Evolutionary conservation across 768 basidiomycete genomes (phyloP), one percentile per base, ranked within the genome.

Genomic region (Kwoniella europaea): DNA sequence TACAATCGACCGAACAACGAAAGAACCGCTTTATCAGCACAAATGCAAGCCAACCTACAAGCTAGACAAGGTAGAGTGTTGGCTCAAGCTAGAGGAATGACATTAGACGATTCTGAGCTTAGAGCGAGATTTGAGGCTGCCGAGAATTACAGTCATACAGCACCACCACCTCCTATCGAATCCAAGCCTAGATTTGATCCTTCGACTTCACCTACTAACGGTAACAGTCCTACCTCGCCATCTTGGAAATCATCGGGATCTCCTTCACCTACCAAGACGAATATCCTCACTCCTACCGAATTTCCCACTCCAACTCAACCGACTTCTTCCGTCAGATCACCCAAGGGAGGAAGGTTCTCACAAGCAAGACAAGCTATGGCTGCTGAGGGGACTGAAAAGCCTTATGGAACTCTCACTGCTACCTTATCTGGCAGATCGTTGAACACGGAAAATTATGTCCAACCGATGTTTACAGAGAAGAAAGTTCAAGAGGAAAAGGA

Each of bases 341-440:
- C 71, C 54, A 63, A 67, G 20, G 55, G 65, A n/a, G 75, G 75
- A 5, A 63, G 75, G 24, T 76, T 76, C 61, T 63, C 71, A 4
- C 75, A 76, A 44, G 75, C 75, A 20, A 67, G 72, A 29, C 69
- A 76, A 55, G 72, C 56, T 20, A 73, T 73, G 69, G 72, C 62
- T 9, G 71, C 74, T 13, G 63, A 57, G 10, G 68, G 68, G 10
- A 61, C 59, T 44, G 68, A 70, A 12, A 61, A 55, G 10, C 54
- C 68, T 24, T 64, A 64, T 42, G 68, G 68, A 10, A 68, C 67
- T 54, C 52, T 68, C 12, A 68, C 68, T 16, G 43, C 68, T 15
- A 60, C 68, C 7, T 62, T 69, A 7, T 67, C 65, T 12, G 65
- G 65, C 15, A 58, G 44, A 52, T 67, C 65, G 12, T 18, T 67